Evolutionary conservation across 208 protist genomes (phyloP), one percentile per base, ranked within the genome.

Genomic region (Trypanosoma scelopori): DNA sequence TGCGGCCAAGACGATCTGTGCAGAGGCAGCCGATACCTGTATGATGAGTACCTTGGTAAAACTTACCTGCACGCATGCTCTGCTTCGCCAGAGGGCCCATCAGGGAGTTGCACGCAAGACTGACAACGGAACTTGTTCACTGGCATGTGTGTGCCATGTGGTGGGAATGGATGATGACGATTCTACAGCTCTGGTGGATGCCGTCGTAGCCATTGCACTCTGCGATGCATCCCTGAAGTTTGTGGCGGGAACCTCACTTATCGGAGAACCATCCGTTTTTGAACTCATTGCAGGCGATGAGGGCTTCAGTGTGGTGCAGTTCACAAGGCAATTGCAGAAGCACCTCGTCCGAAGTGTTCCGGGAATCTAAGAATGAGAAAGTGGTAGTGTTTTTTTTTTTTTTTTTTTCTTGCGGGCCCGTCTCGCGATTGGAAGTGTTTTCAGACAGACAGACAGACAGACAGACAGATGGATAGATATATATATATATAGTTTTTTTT

Each of bases 221-320:
- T 93, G 85, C 58, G 87, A 95, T 73, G 72, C 69, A 23, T 87
- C 86, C 23, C 57, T 93, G 56, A 80, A 88, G 59, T 90, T 92
- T 49, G 74, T 85, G 35, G 80, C 73, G 1, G 76, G 76, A 45
- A 73, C 79, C 32, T 80, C 90, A 3, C 56, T 93, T 5, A 57
- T 95, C 3, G 81, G 74, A 22, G 64, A 77, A 25, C 82, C 59
- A 39, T 65, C 39, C 28, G 16, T 66, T 28, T 68, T 78, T 63
- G 65, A 73, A 43, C 18, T 63, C 1, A 52, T 65, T 42, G 39
- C 41, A n/a, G 43, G 9, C 25, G 41, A 59, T 22, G 56, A 64
- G 16, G 63, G 82, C 13, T 82, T 95, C 55, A 65, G 73, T 37
- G 51, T 85, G 25, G 37, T 90, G 23, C 55, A 69, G 5, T 70